Evolutionary conservation across 371 early-diverging fungal genomes (phyloP).

Genomic region (Basidiobolus heterosporus): DNA sequence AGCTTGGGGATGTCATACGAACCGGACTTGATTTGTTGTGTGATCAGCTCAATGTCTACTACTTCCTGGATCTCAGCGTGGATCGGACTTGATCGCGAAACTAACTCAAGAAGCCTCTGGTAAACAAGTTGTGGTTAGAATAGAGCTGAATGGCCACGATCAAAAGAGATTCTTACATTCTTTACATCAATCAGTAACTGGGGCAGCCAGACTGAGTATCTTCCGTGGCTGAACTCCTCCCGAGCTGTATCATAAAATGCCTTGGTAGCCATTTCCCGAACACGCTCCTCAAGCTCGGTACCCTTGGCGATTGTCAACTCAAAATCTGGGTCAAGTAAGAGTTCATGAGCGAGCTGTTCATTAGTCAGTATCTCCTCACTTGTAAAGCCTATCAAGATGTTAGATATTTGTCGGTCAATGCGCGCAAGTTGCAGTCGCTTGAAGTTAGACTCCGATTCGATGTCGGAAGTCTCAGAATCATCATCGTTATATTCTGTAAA

Average conservation of each 20-base stretch:
- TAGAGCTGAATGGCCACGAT: no score
- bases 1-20: conserved; percentile 24
- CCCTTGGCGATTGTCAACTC: conserved; percentile 20
- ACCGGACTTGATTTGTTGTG: conserved; percentile 28
- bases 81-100: conserved; percentile 13
- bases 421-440: not conserved
- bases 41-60: conserved; percentile 35
- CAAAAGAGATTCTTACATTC: no score
- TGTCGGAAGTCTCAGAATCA: not conserved
- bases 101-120: conserved; percentile 21
- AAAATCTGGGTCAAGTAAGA: conserved; percentile 61
- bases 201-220: conserved; percentile 4
- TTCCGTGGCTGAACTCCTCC: conserved; percentile 25
- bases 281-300: conserved; percentile 28
- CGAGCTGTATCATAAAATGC: conserved; percentile 44
- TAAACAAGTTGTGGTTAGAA: not conserved
- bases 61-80: conserved; percentile 26
- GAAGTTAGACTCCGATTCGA: not conserved
- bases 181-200: not conserved
- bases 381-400: conserved; percentile 1
- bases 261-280: conserved; percentile 29
- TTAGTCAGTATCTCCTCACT: conserved; percentile 18
- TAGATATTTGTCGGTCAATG: conserved; percentile 1
- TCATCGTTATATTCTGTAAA: no score
- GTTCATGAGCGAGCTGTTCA: conserved; percentile 59